These are phyloP conservation scores for Phytophthora sojae DNA, from an alignment of 352 stramenopile species.

Conservation along the genomic window DNA sequence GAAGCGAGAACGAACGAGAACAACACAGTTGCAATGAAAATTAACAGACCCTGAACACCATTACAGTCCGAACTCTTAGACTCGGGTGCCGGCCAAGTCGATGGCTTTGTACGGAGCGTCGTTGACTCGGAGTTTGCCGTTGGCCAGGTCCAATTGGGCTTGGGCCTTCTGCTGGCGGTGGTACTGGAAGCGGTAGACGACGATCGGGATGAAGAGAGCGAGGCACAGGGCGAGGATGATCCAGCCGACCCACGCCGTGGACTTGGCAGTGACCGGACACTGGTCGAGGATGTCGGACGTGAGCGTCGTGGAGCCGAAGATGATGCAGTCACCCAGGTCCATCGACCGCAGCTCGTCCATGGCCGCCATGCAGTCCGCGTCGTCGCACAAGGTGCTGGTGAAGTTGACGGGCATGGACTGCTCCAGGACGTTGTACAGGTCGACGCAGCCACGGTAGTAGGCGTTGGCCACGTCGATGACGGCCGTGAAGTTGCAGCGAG, in stretches of 20 bases:
- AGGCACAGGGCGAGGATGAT: conserved; percentile 14
- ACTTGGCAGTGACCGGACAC: conserved; percentile 9
- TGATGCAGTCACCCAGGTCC: conserved; percentile 39
- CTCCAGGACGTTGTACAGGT: conserved; percentile 39
- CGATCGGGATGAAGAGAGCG: conserved; percentile 21
- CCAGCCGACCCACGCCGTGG: conserved; percentile 13
- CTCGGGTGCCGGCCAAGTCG: conserved; percentile 17
- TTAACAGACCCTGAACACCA: neutral
- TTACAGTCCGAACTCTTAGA: conserved; percentile 1
- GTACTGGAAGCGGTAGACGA: conserved; percentile 16
- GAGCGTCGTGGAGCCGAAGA: conserved; percentile 34
- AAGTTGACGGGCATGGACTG: conserved; percentile 37
- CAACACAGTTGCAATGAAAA: conserved; percentile 9
- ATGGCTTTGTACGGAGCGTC: conserved; percentile 35
- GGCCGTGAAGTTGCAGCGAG: conserved; percentile 26
- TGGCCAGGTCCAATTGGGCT: conserved; percentile 22
- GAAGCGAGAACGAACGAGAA: neutral
- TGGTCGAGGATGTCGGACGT: conserved; percentile 38
- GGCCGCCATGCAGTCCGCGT: conserved; percentile 29
- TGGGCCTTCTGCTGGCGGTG: conserved; percentile 11
- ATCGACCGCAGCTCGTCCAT: conserved; percentile 29
- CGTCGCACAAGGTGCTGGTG: conserved; percentile 28
- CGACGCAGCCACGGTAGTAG: conserved; percentile 26
- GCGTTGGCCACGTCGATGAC: conserved; percentile 40
- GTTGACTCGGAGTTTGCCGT: conserved; percentile 31